phyloP scores from a whole-genome alignment of 352 stramenopile species.

The Phytophthora citrophthora region DNA sequence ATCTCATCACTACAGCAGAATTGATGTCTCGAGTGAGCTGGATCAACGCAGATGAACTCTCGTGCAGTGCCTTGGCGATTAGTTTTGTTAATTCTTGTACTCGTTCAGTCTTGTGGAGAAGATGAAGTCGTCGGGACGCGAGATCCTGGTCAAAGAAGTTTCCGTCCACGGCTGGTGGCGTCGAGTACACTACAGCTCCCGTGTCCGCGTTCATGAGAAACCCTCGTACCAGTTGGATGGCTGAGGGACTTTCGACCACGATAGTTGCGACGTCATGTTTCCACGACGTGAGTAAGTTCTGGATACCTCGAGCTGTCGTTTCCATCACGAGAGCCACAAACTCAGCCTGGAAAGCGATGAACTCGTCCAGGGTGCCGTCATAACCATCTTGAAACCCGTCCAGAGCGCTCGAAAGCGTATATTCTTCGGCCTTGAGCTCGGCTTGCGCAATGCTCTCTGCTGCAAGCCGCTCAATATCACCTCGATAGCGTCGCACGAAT shows the following conservation, averaged over 20 bases:
- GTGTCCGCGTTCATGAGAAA: constrained; percentile 52
- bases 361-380: constrained; percentile 46
- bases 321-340: constrained; percentile 49
- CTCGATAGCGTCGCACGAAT: constrained; percentile 39
- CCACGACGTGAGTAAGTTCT: constrained; percentile 25
- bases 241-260: not conserved
- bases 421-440: constrained; percentile 50
- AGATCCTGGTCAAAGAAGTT: constrained; percentile 17
- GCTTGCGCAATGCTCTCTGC: constrained; percentile 35
- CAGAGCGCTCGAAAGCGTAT: constrained; percentile 58
- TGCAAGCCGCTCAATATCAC: constrained; percentile 38
- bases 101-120: constrained; percentile 21
- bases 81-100: constrained; percentile 32
- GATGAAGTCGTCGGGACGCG: constrained; percentile 12
- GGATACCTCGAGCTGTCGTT: constrained; percentile 17
- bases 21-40: constrained; percentile 15
- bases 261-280: constrained; percentile 12
- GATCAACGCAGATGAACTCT: constrained; percentile 32
- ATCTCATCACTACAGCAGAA: constrained; percentile 22
- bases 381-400: constrained; percentile 26
- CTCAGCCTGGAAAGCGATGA: constrained; percentile 46
- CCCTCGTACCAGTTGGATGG: constrained; percentile 27
- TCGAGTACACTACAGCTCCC: constrained; percentile 30
- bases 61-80: constrained; percentile 37
- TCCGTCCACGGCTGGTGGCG: not conserved